A percentile compares a stretch with the other conserved stretches of the same genome.
These are phyloP conservation scores for Collybiopsis confluens DNA, from an alignment of 768 basidiomycete genomes.

Conservation along the genomic window DNA sequence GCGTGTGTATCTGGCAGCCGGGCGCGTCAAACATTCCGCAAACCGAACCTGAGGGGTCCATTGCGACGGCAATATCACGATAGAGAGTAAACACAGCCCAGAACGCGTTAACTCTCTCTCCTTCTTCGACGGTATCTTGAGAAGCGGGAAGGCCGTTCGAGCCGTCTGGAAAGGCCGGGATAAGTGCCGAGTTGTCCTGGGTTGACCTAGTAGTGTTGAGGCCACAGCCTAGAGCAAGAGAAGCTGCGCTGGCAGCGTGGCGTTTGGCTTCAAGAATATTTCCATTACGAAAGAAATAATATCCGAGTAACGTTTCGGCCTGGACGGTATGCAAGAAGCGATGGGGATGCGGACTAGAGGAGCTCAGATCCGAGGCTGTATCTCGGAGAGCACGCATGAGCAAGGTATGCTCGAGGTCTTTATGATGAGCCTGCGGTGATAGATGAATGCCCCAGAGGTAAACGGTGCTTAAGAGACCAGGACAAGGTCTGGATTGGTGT, in stretches of 20 bases:
- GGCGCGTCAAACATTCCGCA: constrained; percentile 50
- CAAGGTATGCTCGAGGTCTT: constrained; percentile 21
- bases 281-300: constrained; percentile 61
- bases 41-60: constrained; percentile 50
- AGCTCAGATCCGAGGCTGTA: constrained; percentile 39
- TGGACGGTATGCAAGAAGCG: constrained; percentile 52
- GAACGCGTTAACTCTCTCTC: constrained; percentile 63
- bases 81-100: constrained; percentile 61
- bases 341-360: constrained; percentile 40
- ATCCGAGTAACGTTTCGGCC: constrained; percentile 58
- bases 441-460: constrained; percentile 31
- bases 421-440: constrained; percentile 9
- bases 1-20: constrained; percentile 47
- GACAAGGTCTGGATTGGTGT: constrained; percentile 10
- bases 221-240: constrained; percentile 41
- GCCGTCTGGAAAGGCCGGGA: constrained; percentile 29
- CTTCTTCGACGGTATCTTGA: constrained; percentile 50
- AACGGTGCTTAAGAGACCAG: constrained; percentile 23
- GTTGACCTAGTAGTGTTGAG: constrained; percentile 43
- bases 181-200: constrained; percentile 31
- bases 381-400: constrained; percentile 29
- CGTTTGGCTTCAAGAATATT: constrained; percentile 58
- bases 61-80: constrained; percentile 49
- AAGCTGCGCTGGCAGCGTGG: constrained; percentile 49
- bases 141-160: constrained; percentile 35